Evolutionary conservation across 768 basidiomycete species (phyloP), one percentile per base, ranked within the genome.

Genomic region (Symmetrospora coprosmae): DNA sequence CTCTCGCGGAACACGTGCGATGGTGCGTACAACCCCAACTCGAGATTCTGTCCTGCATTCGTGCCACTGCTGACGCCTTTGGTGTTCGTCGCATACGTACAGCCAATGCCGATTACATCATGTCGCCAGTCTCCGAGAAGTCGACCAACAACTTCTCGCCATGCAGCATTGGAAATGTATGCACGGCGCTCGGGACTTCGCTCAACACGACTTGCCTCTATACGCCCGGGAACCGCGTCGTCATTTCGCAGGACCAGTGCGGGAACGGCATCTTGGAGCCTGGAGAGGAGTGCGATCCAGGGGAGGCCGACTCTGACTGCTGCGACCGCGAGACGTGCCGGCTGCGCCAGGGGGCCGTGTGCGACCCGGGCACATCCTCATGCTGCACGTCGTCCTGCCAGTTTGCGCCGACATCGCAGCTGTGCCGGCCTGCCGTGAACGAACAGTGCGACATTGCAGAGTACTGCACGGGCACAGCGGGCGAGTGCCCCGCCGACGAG

Each of bases 281-380:
- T 0, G 87, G 86, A 30, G 88, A 92, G 74, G 84, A 90, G 37
- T 90, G 88, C 70, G 87, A 92, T 72, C 87, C 87, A 0, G 85
- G 85, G 30, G 82, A 80, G 52, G 69, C 75, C 11, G 74, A 75
- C 40, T 81, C 81, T 4, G 16, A 70, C 1, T 90, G 87, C 74
- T 90, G 87, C 75, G 80, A 90, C 72, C 65, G 79, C 2, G 66
- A 74, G 21, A 83, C 82, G 9, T 87, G 85, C 76, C 85, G 50
- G 48, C 65, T 68, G 76, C 78, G 69, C 47, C 64, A 72, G 25
- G 80, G 79, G 30, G 83, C 88, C 2, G 77, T 82, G 2, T 92
- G 88, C 71, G 87, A 88, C 70, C 86, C 87, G 2, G 71, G 75
- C 34, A 86, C 81, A 71, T 81, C 81, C 52, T 71, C 81, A 2